Percentiles rank a stretch among this genome's conserved stretches.
Conservation (phyloP, 169 alveolate species). For the Fabrea salina region DNA sequence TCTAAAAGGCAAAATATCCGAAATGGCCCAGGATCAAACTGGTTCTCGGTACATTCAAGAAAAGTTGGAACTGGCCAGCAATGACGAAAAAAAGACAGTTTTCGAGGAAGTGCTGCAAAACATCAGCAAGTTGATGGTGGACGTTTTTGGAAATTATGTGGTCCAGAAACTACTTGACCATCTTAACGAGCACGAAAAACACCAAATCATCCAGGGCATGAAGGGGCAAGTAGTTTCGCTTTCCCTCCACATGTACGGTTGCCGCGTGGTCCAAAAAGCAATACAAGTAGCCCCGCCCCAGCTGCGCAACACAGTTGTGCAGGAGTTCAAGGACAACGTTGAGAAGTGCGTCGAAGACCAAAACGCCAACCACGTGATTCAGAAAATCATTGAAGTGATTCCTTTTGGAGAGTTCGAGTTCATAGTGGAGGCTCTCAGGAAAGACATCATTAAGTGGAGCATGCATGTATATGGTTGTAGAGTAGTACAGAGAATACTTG, state of each 20-base stretch:
- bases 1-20: background rate
- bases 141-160: conserved; percentile 74
- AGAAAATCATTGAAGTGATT: conserved; percentile 69
- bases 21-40: background rate
- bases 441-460: background rate
- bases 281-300: conserved; percentile 50
- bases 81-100: background rate
- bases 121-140: conserved; percentile 29
- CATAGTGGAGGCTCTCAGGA: conserved; percentile 26
- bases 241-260: conserved; percentile 71
- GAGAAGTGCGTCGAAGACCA: conserved; percentile 63
- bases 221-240: conserved; percentile 56
- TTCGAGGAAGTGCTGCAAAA: background rate
- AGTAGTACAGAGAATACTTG: background rate
- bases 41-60: conserved; percentile 2
- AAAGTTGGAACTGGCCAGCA: background rate
- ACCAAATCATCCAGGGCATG: conserved; percentile 40
- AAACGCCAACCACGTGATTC: conserved; percentile 83
- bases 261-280: conserved; percentile 79
- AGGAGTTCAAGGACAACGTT: conserved; percentile 56
- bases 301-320: conserved; percentile 40
- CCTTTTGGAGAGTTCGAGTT: conserved; percentile 46
- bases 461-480: background rate
- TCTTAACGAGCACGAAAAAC: conserved; percentile 49
- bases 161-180: conserved; percentile 67